These are phyloP conservation scores for Calonectria pauciramosa DNA, from an alignment of 2,329 filamentous ascomycete species.

Conservation along the genomic window DNA sequence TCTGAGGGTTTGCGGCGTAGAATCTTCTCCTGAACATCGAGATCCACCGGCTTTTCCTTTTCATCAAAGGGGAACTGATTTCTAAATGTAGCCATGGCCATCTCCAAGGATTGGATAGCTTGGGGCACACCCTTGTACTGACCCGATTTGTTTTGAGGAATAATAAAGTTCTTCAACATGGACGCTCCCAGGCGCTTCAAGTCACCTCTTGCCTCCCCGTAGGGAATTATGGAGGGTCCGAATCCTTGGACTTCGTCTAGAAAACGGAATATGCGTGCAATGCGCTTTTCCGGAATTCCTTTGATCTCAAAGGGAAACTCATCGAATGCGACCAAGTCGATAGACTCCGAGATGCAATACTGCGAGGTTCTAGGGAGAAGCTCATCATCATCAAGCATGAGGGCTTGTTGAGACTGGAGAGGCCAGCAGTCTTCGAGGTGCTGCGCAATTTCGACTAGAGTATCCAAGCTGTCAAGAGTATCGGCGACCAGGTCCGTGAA, in stretches of 20 bases:
- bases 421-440: slow-evolving; percentile 29
- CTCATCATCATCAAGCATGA: neutral
- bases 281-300: slow-evolving; percentile 30
- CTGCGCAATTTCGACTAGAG: slow-evolving; percentile 39
- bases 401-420: neutral
- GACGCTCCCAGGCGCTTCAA: slow-evolving; percentile 43
- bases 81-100: slow-evolving; percentile 24
- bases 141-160: slow-evolving; percentile 20
- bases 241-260: slow-evolving; percentile 41
- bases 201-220: slow-evolving; percentile 37
- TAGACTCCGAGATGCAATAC: neutral
- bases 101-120: slow-evolving; percentile 20
- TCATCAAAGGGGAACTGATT: slow-evolving; percentile 25
- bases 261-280: slow-evolving; percentile 30
- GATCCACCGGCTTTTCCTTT: slow-evolving; percentile 19
- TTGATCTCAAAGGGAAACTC: slow-evolving; percentile 28
- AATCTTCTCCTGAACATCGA: slow-evolving; percentile 4
- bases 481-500: slow-evolving; percentile 41
- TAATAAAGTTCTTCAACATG: slow-evolving; percentile 31
- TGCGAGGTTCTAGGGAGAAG: neutral
- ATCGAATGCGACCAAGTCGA: slow-evolving; percentile 37
- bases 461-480: slow-evolving; percentile 36
- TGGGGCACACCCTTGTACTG: neutral
- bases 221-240: neutral
- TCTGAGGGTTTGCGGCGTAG: neutral